Base-by-base conservation (phyloP, 306 rosid genomes). In the Prunus mira region DNA sequence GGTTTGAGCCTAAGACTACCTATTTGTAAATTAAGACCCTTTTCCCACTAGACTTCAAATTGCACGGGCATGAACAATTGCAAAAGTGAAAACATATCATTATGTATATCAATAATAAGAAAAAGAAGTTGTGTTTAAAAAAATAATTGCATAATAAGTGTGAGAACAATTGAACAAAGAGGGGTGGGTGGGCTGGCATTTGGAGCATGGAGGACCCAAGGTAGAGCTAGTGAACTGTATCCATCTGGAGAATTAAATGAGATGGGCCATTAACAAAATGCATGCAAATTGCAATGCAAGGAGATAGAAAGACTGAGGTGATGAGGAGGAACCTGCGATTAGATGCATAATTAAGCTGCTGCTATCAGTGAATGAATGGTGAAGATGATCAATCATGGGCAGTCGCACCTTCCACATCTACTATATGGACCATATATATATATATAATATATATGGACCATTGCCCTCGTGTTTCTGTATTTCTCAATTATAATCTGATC, bases 201-300 rank as follows among this genome's bases (percentile, higher is more conserved):
- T 75, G 81, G 76, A 65, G 72, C 76, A 49, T 25, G 27, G 32
- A 32, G 38, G 69, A 34, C 13, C 63, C 25, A 46, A 67, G 15
- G 38, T 28, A 9, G 32, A 71, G 51, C 27, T 25, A 17, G n/a
- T 74, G 88, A 82, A 76, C 84, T 77, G 88, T 85, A 86, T 68
- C 84, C 58, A 81, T 74, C 79, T 79, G 86, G 83, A 75, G 61
- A 75, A 79, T 69, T 84, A 20, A 91, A 86, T 83, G 88, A 82
- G 52, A 79, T 67, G 92, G 87, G 77, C 79, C 90, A 14, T 22
- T 43, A 58, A 41, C 54, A 57, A 45, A 6, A 38, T 38, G 9
- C 43, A 38, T 38, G 43, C 43, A 38, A 38, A 38, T 38, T n/a
- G 24, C 76, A 73, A 24, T 17, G 30, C 11, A 15, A 34, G 2